Percentiles rank a stretch among this genome's conserved stretches.
These are phyloP conservation scores for Lachancea thermotolerans DNA, from an alignment of 805 yeast species.

Conservation along the genomic window DNA sequence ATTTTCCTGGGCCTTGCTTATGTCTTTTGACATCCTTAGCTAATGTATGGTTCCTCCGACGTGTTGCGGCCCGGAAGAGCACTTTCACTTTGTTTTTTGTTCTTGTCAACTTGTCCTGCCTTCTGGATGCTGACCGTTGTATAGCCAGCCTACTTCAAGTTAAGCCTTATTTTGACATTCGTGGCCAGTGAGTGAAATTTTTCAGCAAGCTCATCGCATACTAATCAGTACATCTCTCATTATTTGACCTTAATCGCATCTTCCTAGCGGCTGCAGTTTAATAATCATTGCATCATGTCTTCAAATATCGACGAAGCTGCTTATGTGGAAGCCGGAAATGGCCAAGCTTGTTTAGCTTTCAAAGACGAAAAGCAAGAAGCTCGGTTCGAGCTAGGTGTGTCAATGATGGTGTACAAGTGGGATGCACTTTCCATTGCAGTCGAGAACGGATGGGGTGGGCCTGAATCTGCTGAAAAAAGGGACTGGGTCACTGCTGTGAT, in stretches of 20 bases:
- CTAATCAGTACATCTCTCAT: neutral
- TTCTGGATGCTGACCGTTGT: too few relatives aligned
- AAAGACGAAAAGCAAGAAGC: slow-evolving; percentile 64
- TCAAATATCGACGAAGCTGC: slow-evolving; percentile 35
- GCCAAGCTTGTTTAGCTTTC: slow-evolving; percentile 36
- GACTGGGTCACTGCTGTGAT: slow-evolving; percentile 89
- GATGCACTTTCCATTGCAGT: slow-evolving; percentile 84
- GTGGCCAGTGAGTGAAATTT: slow-evolving; percentile 4
- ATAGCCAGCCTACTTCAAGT: too few relatives aligned
- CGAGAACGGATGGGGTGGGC: slow-evolving; percentile 92
- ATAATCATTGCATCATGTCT: neutral
- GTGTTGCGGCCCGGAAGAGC: neutral
- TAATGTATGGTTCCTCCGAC: neutral
- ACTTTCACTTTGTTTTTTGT: neutral
- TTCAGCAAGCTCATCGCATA: slow-evolving; percentile 11
- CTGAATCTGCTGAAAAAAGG: slow-evolving; percentile 81
- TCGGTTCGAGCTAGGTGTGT: slow-evolving; percentile 85
- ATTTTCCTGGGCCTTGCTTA: slow-evolving; percentile 36
- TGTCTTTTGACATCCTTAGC: slow-evolving; percentile 8
- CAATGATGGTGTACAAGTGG: slow-evolving; percentile 89
- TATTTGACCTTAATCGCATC: neutral
- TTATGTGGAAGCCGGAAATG: slow-evolving; percentile 47
- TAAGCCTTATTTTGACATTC: neutral
- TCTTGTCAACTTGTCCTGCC: neutral
- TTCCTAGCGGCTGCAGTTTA: neutral